phyloP scores from a whole-genome alignment of 352 stramenopile species.

The Phytopythium cucurbitacearum region DNA sequence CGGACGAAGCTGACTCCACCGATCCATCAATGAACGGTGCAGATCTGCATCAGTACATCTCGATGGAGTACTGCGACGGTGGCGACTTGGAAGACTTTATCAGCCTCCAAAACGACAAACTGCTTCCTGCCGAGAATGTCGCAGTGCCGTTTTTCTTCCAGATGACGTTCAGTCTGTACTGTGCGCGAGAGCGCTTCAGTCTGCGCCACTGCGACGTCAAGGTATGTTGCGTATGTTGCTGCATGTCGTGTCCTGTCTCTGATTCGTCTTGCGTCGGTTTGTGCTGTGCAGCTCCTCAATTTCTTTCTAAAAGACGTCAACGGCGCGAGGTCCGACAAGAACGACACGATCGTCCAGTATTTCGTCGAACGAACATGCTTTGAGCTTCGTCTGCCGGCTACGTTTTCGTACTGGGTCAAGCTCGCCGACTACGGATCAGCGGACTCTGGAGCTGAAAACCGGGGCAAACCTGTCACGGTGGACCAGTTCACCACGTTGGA shows the following conservation, averaged over 20 bases:
- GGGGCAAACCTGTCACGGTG: conserved; percentile 90
- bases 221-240: conserved; percentile 15
- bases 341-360: conserved; percentile 52
- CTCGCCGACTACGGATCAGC: conserved; percentile 98
- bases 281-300: conserved; percentile 88
- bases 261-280: conserved; percentile 1
- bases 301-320: conserved; percentile 93
- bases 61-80: conserved; percentile 97
- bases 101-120: conserved; percentile 66
- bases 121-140: conserved; percentile 46
- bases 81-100: conserved; percentile 97
- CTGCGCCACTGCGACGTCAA: conserved; percentile 99
- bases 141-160: conserved; percentile 93
- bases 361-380: conserved; percentile 50
- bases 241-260: not conserved
- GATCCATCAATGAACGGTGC: conserved; percentile 7
- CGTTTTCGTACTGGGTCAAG: conserved; percentile 91
- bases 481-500: conserved; percentile 98
- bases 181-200: conserved; percentile 82
- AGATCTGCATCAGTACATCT: conserved; percentile 93
- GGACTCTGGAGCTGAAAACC: conserved; percentile 82
- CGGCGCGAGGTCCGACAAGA: conserved; percentile 23
- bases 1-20: conserved; percentile 5
- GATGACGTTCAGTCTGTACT: conserved; percentile 95
- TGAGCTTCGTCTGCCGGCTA: conserved; percentile 47